Evolutionary conservation across 140 eudicot genomes (phyloP).

Genomic region (Oenanthe javanica): DNA sequence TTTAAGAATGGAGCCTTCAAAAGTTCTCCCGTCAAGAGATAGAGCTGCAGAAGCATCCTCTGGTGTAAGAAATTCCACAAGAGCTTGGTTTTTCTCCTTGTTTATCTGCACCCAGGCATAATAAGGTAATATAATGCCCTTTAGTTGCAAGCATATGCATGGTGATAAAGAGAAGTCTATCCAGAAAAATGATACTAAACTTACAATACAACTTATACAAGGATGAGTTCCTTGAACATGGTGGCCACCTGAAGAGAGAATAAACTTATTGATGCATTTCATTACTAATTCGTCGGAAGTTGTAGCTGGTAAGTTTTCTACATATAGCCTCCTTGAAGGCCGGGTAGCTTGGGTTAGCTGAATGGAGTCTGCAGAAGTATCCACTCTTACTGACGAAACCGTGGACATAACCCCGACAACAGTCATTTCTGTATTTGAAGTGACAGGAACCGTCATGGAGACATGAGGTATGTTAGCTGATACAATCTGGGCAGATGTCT

Average conservation of each 20-base stretch:
- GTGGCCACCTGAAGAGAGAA: constrained; percentile 68
- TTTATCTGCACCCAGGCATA: constrained; percentile 50
- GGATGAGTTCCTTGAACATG: constrained; percentile 61
- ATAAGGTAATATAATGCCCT: background rate
- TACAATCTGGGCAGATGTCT: constrained; percentile 30
- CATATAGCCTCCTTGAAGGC: constrained; percentile 92
- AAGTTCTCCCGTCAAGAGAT: constrained; percentile 61
- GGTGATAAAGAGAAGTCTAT: background rate
- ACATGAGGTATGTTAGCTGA: constrained; percentile 26
- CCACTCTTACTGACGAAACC: constrained; percentile 29
- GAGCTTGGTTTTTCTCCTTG: constrained; percentile 96
- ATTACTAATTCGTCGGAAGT: constrained; percentile 65
- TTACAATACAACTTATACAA: constrained; percentile 91
- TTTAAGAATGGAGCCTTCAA: constrained; percentile 59
- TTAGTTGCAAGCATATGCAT: constrained; percentile 1
- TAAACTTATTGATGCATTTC: constrained; percentile 56
- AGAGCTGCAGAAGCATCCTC: constrained; percentile 94
- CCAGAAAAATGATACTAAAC: constrained; percentile 14
- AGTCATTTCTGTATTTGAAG: constrained; percentile 31
- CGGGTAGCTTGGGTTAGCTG: constrained; percentile 98
- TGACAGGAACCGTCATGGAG: constrained; percentile 19
- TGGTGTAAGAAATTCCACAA: constrained; percentile 88
- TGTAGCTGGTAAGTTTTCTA: constrained; percentile 78
- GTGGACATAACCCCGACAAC: constrained; percentile 32
- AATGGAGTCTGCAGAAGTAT: constrained; percentile 61